These are phyloP conservation scores for Rosa lucieae DNA, from an alignment of 306 rosid genomes.

Conservation along the genomic window DNA sequence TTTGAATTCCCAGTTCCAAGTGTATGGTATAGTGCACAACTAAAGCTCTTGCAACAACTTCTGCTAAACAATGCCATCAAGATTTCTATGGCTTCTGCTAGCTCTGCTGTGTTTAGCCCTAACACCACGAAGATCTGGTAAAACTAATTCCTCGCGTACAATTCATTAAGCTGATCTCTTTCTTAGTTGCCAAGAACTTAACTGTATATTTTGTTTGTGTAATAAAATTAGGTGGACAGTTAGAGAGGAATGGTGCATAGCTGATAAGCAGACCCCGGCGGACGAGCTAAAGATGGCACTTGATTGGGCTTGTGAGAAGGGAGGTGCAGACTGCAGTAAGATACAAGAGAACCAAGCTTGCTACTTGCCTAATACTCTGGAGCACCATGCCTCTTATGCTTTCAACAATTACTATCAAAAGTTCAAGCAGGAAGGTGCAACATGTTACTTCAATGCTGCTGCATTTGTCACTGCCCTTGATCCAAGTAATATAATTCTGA, in stretches of 20 bases:
- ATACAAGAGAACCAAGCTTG: constrained; percentile 55
- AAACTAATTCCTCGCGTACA: neutral
- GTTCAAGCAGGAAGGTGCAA: constrained; percentile 46
- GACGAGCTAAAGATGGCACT: constrained; percentile 34
- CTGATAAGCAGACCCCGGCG: constrained; percentile 41
- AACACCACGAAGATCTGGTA: constrained; percentile 25
- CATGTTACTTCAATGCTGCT: constrained; percentile 58
- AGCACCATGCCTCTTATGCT: constrained; percentile 66
- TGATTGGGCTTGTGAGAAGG: constrained; percentile 69
- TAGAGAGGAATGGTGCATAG: constrained; percentile 44
- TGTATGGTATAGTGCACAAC: neutral
- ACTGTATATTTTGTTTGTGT: neutral
- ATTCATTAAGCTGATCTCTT: neutral
- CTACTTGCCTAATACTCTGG: constrained; percentile 38
- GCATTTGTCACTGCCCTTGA: constrained; percentile 36
- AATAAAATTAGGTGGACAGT: constrained; percentile 25
- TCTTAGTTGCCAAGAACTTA: no score
- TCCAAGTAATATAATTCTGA: constrained; percentile 25
- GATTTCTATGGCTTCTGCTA: constrained; percentile 16
- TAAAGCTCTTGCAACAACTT: neutral
- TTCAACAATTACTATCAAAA: constrained; percentile 63
- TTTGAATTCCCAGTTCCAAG: constrained; percentile 8
- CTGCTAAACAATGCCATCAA: constrained; percentile 24
- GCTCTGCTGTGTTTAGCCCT: constrained; percentile 23
- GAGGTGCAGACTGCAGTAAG: constrained; percentile 64